Evolutionary conservation across 768 basidiomycete species (phyloP), one percentile per base, ranked within the genome.

Genomic region (Lepiota brunneoincarnata): DNA sequence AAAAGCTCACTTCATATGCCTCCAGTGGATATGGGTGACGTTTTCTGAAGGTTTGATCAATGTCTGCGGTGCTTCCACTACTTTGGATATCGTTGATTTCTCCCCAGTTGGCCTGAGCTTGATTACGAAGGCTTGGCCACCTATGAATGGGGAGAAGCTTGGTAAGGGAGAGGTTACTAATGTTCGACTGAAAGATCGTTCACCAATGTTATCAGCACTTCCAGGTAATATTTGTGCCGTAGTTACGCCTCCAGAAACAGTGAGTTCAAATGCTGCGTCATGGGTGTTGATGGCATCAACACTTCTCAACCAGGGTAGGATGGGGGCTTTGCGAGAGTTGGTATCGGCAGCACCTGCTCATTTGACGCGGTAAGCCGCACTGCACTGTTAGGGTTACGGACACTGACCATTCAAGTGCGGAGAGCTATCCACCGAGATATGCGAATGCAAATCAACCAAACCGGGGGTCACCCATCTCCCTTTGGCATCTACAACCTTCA

Each of bases 161-260:
- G 40, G 51, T 39, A 23, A 40, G 35, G 34, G 6, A 48, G 14
- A 14, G n/a, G 49, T 2, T 17, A 7, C 15, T 23, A 6, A 24
- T 15, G 26, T 12, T 17, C n/a, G 6, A n/a, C 11, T 12, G 10
- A 7, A 26, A 36, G 34, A 23, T 18, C 15, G 53, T 59, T 5
- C 45, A 82, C 83, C 84, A 11, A 87, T 87, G 24, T 81, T 82
- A 54, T 80, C 69, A 1, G 76, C 80, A 45, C 79, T 82, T 0
- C 89, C 90, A 1, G 90, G 90, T 0, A 93, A 75, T n/a, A 91
- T 72, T 49, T 89, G 79, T 2, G 83, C 82, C 2, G 86, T 87
- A 0, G 91, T 90, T 4, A 91, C 81, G 0, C 80, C 91, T 2
- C 91, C 91, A 0, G 89, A 67, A 14, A 87, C 75, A 3, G 80